Base-by-base conservation (phyloP, 2,329 filamentous ascomycete genomes). In the Alternaria triticina region DNA sequence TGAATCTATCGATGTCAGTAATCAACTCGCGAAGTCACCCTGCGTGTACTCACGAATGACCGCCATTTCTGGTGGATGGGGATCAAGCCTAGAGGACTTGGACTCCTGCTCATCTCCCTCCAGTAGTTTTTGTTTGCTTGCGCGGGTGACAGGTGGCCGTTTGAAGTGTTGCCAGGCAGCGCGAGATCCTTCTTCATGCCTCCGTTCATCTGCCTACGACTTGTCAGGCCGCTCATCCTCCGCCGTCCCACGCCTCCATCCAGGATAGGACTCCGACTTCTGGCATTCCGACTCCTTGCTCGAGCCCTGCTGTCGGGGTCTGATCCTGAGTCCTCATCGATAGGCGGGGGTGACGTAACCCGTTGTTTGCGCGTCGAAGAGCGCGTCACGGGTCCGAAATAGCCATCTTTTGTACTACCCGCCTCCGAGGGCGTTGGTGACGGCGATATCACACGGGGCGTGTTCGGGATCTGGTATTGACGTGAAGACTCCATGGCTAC, bases 1-100 rank as follows among this genome's bases (percentile, higher is more conserved):
- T 99, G 96, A 67, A 87, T 80, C 80, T 82, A 62, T 46, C 13
- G n/a, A 17, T 61, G 67, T 77, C 64, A 77, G 61, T 15, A 47
- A 22, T 45, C 8, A 43, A 13, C 13, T n/a, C 17, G 11, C 5
- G 15, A 60, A 22, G 20, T 17, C 46, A 30, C 44, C 12, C 17
- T 36, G 46, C 12, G 36, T 54, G 11, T 25, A 79, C 82, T 60
- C 77, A 97, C 92, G 76, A 99, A 94, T 27, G 87, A 91, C 72
- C 93, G 88, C 88, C 96, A 99, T 77, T 96, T 91, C 64, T 92
- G 87, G 80, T 99, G 96, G 73, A 99, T 95, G 3, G 96, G 96
- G 65, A 99, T 99, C 52, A 98, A 86, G 9, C 96, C 96, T 5
- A 98, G 86, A 10, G 96, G 96, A 73, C 93, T 97, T 3, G 96